Evolutionary conservation across 208 protist genomes (phyloP).

Genomic region (Trypanosoma vivax): DNA sequence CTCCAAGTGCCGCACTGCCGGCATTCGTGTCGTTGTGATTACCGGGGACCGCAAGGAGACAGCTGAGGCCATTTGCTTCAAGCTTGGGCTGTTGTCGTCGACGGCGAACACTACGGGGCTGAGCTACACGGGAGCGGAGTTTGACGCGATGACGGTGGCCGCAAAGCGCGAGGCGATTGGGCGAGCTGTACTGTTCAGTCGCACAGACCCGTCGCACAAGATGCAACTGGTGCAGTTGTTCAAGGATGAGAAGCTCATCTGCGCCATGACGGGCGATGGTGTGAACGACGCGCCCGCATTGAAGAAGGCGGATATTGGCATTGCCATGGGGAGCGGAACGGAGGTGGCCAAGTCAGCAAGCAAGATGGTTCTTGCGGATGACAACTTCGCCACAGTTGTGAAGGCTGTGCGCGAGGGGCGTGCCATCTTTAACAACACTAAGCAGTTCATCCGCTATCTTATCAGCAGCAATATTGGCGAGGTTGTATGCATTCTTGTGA

Average conservation of each 20-base stretch:
- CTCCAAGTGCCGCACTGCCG: conserved; percentile 83
- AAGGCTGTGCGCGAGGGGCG: conserved; percentile 94
- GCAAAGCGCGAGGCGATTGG: conserved; percentile 52
- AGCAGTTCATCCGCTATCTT: conserved; percentile 97
- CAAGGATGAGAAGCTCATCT: conserved; percentile 78
- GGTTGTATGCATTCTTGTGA: conserved; percentile 83
- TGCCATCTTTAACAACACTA: conserved; percentile 96
- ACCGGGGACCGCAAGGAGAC: conserved; percentile 96
- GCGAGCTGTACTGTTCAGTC: conserved; percentile 71
- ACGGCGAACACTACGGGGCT: conserved; percentile 22
- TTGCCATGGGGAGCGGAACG: conserved; percentile 98
- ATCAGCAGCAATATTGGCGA: conserved; percentile 97
- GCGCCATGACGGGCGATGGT: conserved; percentile 89
- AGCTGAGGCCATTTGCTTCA: conserved; percentile 91
- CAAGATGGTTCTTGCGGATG: conserved; percentile 94
- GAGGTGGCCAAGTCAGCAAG: conserved; percentile 96
- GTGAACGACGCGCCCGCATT: conserved; percentile 96
- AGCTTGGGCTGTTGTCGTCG: conserved; percentile 89
- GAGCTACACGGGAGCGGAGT: conserved; percentile 71
- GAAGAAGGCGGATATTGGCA: conserved; percentile 97
- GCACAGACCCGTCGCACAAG: conserved; percentile 83
- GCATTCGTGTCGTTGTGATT: conserved; percentile 97
- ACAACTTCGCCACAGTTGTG: conserved; percentile 97
- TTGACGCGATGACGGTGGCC: conserved; percentile 51
- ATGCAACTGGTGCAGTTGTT: conserved; percentile 79